Base-by-base conservation (phyloP, 164 flowering plant genomes). In the Cinnamomum chago region DNA sequence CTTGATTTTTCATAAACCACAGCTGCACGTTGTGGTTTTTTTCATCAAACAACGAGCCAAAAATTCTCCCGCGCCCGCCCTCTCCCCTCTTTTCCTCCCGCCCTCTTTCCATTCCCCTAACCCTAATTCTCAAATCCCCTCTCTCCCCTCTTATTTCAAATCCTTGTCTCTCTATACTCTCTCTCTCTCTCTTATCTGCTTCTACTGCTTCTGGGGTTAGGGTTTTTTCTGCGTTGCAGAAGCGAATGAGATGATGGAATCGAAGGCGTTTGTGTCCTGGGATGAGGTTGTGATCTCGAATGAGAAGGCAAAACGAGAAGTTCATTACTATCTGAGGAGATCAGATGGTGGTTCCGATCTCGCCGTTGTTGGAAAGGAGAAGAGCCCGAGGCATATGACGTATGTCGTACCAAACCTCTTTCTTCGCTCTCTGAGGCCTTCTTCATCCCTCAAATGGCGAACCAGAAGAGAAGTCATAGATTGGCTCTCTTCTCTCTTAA, bases 291-390 rank as follows among this genome's bases (percentile, higher is more conserved):
- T 72, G 6, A 86, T 85, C 20, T 84, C 85, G 64, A 80, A 78
- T 67, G 91, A 85, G 17, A 87, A 80, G 71, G 95, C 92, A 62
- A 82, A 81, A 70, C 83, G 88, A 58, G 90, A 84, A 78, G 89
- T 91, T 25, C 92, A 79, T 75, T 94, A 88, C 70, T 88, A 78
- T 65, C 74, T 94, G 81, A 86, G 84, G 80, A 78, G 84, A 40
- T 74, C 58, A 58, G 87, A 85, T 50, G 90, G 90, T 7, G 33
- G 70, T 15, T 75, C 81, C 24, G 93, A 90, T 85, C 91, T 94
- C 73, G 97, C 84, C n/a, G 93, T 94, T 33, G 73, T 92, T 9
- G 98, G 95, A 17, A 88, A 79, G 71, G 97, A 92, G 81, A 89
- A 79, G 84, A 87, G 86, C 79, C 71, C 70, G 50, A 76, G 89